A percentile compares a stretch with the other conserved stretches of the same genome.
Conservation (phyloP, 2,329 filamentous ascomycete species). For the Ambrosiella cleistominuta region DNA sequence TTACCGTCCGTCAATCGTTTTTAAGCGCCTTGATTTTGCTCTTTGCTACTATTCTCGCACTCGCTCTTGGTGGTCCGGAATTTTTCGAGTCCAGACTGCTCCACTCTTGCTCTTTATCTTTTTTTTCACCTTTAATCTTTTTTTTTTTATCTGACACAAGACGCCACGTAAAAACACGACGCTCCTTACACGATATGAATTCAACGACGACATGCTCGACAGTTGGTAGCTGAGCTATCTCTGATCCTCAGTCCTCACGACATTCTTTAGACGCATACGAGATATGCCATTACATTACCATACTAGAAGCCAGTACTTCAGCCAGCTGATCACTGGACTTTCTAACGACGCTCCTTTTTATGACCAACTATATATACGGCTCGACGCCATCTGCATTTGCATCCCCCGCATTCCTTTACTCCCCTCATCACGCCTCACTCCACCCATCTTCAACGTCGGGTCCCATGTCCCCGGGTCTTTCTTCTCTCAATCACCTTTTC, state of each 20-base stretch:
- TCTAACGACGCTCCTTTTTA: slow-evolving; percentile 9
- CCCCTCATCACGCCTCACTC: background rate
- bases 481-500: background rate
- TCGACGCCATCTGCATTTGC: slow-evolving; percentile 9
- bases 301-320: background rate
- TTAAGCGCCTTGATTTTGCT: slow-evolving; percentile 6
- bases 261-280: slow-evolving; percentile 2
- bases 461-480: background rate
- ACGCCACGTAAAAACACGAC: slow-evolving; percentile 11
- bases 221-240: background rate
- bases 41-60: slow-evolving; percentile 3
- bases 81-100: background rate
- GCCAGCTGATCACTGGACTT: slow-evolving; percentile 2
- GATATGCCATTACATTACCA: background rate
- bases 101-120: background rate
- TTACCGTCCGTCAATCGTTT: slow-evolving; percentile 6
- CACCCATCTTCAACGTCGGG: background rate
- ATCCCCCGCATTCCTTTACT: background rate
- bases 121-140: background rate
- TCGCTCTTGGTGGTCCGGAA: background rate
- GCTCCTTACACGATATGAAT: slow-evolving; percentile 8
- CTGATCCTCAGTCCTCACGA: slow-evolving; percentile 1
- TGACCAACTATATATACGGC: slow-evolving; percentile 5
- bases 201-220: background rate
- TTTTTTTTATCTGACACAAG: slow-evolving; percentile 5